Conservation (phyloP, 164 flowering plant species). For the Dillenia suffruticosa region DNA sequence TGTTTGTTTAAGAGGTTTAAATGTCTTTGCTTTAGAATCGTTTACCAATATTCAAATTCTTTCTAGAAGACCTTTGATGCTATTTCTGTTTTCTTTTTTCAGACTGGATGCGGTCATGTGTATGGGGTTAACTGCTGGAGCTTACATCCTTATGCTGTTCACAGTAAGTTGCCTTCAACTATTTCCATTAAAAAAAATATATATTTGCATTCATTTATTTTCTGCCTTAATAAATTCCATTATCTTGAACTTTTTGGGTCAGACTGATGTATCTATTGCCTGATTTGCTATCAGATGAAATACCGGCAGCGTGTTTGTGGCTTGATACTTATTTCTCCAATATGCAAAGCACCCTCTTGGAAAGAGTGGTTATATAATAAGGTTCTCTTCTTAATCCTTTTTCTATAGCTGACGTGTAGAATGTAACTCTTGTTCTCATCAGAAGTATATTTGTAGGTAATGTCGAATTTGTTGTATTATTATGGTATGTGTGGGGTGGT, state of each 20-base stretch:
- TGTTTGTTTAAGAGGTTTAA: no score
- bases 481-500: slow-evolving; percentile 86
- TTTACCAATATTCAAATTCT: no score
- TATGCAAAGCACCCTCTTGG: slow-evolving; percentile 43
- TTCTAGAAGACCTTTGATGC: no score
- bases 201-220: no score
- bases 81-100: background rate
- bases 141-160: slow-evolving; percentile 43
- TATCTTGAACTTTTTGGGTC: no score
- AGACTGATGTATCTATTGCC: no score
- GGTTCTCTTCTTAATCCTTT: slow-evolving; percentile 14
- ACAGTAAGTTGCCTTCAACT: slow-evolving; percentile 21
- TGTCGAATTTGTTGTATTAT: slow-evolving; percentile 77
- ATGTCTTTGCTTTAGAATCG: no score
- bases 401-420: no score
- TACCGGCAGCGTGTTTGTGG: slow-evolving; percentile 38
- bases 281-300: slow-evolving; percentile 21
- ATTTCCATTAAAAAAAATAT: no score
- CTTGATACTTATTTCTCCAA: slow-evolving; percentile 40
- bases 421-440: no score
- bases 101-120: slow-evolving; percentile 45
- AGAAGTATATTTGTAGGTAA: slow-evolving; percentile 38
- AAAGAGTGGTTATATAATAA: slow-evolving; percentile 45
- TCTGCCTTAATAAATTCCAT: no score
- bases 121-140: slow-evolving; percentile 48